phyloP scores from a whole-genome alignment of 2,329 filamentous ascomycete species.

The Hymenoscyphus fraxineus region DNA sequence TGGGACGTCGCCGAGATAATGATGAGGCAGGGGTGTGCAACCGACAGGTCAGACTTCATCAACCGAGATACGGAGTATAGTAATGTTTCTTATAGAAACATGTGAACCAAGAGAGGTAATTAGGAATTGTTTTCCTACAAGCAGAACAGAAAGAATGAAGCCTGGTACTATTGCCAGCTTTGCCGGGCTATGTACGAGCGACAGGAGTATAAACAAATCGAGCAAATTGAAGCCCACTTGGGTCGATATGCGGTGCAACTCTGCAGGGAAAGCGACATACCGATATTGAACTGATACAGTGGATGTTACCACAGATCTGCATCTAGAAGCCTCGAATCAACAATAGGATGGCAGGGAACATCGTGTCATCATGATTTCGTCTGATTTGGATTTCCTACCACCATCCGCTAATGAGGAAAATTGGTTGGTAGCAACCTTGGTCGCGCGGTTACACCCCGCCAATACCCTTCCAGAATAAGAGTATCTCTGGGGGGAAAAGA shows the following conservation, averaged over 20 bases:
- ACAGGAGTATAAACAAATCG: neutral
- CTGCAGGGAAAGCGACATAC: neutral
- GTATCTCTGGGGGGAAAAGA: neutral
- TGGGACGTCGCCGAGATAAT: neutral
- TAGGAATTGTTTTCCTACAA: neutral
- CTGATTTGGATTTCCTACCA: neutral
- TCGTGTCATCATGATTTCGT: neutral
- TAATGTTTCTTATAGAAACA: no score
- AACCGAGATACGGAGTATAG: no score
- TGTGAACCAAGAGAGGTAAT: no score
- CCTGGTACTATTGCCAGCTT: neutral
- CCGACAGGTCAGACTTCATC: neutral
- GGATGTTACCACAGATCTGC: neutral
- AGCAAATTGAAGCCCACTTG: neutral
- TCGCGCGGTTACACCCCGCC: neutral
- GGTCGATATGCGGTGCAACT: constrained; percentile 1
- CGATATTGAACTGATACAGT: neutral
- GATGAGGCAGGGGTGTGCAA: neutral
- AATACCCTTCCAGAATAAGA: neutral
- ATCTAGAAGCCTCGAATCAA: neutral
- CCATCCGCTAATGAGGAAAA: neutral
- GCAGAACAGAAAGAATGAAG: neutral
- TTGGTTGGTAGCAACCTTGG: neutral
- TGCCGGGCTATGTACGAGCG: neutral
- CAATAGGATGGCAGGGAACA: neutral